A percentile compares a stretch with the other conserved stretches of the same genome.
Conservation (phyloP, 177 flowering plant genomes). For the Telopea speciosissima region DNA sequence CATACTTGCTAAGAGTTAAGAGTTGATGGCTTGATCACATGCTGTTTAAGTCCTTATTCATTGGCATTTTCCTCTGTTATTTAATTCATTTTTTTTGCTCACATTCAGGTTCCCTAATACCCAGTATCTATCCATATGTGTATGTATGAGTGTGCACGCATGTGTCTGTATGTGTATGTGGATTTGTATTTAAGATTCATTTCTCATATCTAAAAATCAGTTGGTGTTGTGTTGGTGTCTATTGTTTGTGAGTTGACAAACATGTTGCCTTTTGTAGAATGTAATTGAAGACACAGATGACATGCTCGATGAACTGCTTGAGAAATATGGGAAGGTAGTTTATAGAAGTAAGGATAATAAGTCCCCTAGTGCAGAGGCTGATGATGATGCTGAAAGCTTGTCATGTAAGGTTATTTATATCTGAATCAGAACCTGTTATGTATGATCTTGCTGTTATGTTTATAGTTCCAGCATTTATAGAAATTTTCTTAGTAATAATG, state of each 20-base stretch:
- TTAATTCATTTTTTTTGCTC: no score
- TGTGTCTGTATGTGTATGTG: no score
- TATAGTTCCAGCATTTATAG: not conserved
- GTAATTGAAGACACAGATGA: constrained; percentile 56
- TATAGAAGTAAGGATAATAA: constrained; percentile 43
- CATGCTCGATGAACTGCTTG: constrained; percentile 51
- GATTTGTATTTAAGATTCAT: no score
- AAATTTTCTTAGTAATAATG: not conserved
- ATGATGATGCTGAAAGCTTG: constrained; percentile 72
- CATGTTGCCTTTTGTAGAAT: constrained; percentile 31
- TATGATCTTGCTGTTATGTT: not conserved
- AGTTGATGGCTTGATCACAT: no score
- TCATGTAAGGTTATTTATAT: constrained; percentile 40
- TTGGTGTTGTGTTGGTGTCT: no score
- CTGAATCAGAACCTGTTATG: not conserved
- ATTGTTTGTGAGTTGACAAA: not conserved
- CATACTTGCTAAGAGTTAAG: no score
- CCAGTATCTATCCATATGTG: no score
- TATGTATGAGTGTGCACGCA: no score
- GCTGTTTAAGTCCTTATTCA: no score
- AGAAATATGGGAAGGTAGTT: constrained; percentile 63
- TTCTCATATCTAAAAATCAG: no score
- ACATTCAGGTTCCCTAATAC: no score
- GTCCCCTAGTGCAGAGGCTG: constrained; percentile 46
- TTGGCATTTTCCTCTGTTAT: no score